Base-by-base conservation (phyloP, 2,329 filamentous ascomycete genomes). In the Colletotrichum costaricense region DNA sequence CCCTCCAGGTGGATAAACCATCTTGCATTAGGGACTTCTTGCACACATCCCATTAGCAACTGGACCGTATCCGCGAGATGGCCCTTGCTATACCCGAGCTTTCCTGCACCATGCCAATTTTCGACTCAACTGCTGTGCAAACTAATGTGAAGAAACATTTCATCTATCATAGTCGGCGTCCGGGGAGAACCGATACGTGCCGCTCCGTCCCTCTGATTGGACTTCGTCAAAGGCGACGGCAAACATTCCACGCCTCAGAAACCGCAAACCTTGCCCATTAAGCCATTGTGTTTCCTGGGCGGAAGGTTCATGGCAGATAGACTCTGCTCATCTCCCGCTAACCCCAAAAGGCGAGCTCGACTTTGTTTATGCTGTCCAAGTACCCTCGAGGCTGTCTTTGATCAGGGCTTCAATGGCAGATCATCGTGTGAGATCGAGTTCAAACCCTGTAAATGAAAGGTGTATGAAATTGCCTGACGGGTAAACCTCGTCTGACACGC, bases 181-280 rank as follows among this genome's bases (percentile, higher is more conserved):
- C 14, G 30, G 22, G 12, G 11, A 19, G 38, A 52, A 7, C 42
- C 35, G 54, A 49, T 59, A 22, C 6, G 24, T 55, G 42, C 7
- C 7, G 14, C 16, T 42, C 38, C 35, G 63, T 65, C 52, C 19
- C 42, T 24, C 24, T 46, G 19, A 71, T 71, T 56, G 49, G 63
- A 62, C 57, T 49, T 28, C 2, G 14, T 6, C 5, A 14, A 6
- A n/a, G 55, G 68, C 28, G 33, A 22, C 46, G 35, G 22, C 7
- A 19, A 30, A 49, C 19, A 49, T n/a, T 30, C 26, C 35, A 67
- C 49, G 38, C 63, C 63, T 56, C 28, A 30, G 19, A 46, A 11
- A 30, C 68, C 63, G 52, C 54, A 67, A 54, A 58, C 26, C 28
- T 68, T 69, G 11, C 35, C 16, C 35, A 19, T 1, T 30, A 42